phyloP scores from a whole-genome alignment of 176 grass and related monocot species.

The Paspalum vaginatum region DNA sequence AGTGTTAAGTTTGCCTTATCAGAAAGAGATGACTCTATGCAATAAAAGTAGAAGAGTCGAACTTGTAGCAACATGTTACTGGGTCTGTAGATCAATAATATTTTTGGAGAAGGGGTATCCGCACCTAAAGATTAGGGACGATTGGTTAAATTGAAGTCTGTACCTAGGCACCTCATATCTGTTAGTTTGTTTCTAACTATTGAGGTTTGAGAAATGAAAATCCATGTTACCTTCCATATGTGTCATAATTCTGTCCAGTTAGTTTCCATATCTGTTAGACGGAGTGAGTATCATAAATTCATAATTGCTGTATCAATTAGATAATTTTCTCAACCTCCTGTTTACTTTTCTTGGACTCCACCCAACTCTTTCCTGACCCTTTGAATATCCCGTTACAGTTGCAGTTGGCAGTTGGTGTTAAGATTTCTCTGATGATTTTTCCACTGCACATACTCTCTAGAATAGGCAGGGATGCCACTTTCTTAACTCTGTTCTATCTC shows the following conservation, averaged over 20 bases:
- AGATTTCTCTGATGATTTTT: conserved; percentile 9
- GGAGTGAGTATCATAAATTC: conserved; percentile 1
- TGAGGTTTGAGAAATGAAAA: background rate
- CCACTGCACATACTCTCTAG: conserved; percentile 6
- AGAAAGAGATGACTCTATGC: background rate
- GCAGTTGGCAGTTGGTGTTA: background rate
- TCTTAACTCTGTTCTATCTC: background rate
- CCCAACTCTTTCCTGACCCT: background rate
- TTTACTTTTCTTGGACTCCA: background rate
- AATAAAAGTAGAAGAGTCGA: background rate
- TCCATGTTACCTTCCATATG: conserved; percentile 1
- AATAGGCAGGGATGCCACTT: conserved; percentile 14
- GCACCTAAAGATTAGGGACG: background rate
- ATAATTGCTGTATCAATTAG: background rate
- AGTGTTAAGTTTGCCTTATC: conserved; percentile 3
- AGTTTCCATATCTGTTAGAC: background rate
- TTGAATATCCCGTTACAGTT: background rate
- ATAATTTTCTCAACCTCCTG: conserved; percentile 2
- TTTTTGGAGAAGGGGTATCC: background rate
- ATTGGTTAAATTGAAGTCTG: background rate
- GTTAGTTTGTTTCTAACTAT: conserved; percentile 2
- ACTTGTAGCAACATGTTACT: background rate
- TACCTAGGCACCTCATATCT: background rate
- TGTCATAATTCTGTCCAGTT: background rate
- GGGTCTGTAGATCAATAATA: background rate